phyloP scores from a whole-genome alignment of 352 stramenopile genomes.

The Bremia lactucae region DNA sequence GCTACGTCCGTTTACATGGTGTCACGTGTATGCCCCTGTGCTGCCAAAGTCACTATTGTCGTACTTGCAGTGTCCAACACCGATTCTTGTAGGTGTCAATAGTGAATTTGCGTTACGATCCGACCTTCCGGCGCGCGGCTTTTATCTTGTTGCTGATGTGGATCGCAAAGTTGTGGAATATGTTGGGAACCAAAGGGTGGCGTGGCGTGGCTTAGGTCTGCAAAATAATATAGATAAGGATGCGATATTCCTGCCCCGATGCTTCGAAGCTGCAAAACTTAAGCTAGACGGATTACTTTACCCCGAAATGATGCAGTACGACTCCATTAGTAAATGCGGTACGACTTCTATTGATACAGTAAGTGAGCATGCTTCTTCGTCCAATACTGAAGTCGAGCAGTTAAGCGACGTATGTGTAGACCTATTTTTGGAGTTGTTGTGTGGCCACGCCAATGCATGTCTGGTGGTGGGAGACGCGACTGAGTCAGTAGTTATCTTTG shows the following conservation, averaged over 20 bases:
- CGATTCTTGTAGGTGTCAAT: constrained; percentile 82
- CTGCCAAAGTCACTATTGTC: constrained; percentile 76
- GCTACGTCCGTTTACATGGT: constrained; percentile 83
- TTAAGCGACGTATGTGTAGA: constrained; percentile 59
- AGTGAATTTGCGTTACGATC: constrained; percentile 46
- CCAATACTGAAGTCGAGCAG: constrained; percentile 21
- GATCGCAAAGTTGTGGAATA: constrained; percentile 67
- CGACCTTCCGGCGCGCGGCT: constrained; percentile 50
- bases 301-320: constrained; percentile 25
- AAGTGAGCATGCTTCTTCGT: constrained; percentile 4
- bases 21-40: constrained; percentile 83
- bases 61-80: constrained; percentile 85
- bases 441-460: constrained; percentile 58
- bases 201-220: constrained; percentile 51
- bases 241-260: constrained; percentile 39
- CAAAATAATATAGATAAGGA: constrained; percentile 22
- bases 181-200: constrained; percentile 38
- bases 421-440: constrained; percentile 50
- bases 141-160: constrained; percentile 66
- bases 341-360: constrained; percentile 1
- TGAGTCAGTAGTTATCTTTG: constrained; percentile 82
- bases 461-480: constrained; percentile 78
- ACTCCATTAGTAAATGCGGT: constrained; percentile 30
- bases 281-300: constrained; percentile 44
- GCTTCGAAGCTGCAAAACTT: constrained; percentile 42